Base-by-base conservation (phyloP, 2,329 filamentous ascomycete species). In the Dendryphion nanum region DNA sequence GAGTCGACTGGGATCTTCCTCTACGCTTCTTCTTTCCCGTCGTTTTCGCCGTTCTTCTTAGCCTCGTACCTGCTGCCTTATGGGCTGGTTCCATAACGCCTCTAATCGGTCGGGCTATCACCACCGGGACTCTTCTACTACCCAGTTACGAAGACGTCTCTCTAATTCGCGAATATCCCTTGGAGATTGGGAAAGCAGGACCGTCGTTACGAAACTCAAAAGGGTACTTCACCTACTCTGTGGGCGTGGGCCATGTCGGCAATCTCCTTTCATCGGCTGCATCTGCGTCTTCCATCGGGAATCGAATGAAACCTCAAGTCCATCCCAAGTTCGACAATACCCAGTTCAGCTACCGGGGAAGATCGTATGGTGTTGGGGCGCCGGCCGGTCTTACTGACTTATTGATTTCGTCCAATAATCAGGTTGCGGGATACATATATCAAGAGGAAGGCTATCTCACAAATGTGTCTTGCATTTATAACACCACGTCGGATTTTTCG, bases 331-430 rank as follows among this genome's bases (percentile, higher is more conserved):
- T 51, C 13, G 55, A 57, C 44, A 57, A 56, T 31, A 53, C 53
- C 1, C 53, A 51, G 16, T 59, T 53, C 38, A 57, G 52, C 33
- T 57, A 57, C 36, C 37, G 40, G 4, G 53, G 53, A 31, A 64
- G 70, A 48, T 64, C 67, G 1, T 71, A 70, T 49, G 69, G 68
- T 49, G 67, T 71, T 15, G 69, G 67, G 38, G 66, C 66, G 32
- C 61, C 70, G n/a, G 57, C 66, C 6, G 52, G 53, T 10, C 41
- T 59, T 4, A 49, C 45, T 29, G 55, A 59, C 29, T 33, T 41
- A 7, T 16, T 23, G 3, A 53, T 59, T 5, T 33, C 39, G 8
- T 45, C 48, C 14, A 46, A 50, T 26, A 37, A 12, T 7, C 47
- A 51, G 18, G 49, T 46, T 12, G 51, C 48, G 4, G 47, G 47